Evolutionary conservation across 1,139 yeast genomes (phyloP).

Genomic region (Petasospora fabianii): DNA sequence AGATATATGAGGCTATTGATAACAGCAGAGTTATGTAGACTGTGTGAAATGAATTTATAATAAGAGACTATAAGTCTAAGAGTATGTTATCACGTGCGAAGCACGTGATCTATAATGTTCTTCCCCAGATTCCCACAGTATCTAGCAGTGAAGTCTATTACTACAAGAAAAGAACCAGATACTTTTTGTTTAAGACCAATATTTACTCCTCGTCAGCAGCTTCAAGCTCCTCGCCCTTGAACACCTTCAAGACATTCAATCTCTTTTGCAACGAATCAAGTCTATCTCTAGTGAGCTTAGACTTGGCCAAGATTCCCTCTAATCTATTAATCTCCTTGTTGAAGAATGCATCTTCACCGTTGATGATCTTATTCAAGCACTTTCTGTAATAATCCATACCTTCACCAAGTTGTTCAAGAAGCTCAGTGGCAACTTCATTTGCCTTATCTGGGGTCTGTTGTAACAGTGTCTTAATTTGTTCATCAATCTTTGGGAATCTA

Average conservation of each 20-base stretch:
- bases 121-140: no score
- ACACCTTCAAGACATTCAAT: conserved; percentile 43
- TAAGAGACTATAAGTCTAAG: no score
- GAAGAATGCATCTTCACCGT: conserved; percentile 47
- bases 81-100: no score
- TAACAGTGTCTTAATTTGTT: conserved; percentile 30
- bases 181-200: no score
- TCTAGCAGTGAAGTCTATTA: no score
- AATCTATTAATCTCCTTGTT: conserved; percentile 51
- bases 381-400: conserved; percentile 43
- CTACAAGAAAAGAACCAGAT: no score
- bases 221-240: conserved; percentile 21
- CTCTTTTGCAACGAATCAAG: conserved; percentile 47
- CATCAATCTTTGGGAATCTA: conserved; percentile 41
- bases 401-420: conserved; percentile 27
- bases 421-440: conserved; percentile 26
- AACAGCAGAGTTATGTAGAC: no score
- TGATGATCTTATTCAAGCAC: conserved; percentile 45
- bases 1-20: no score
- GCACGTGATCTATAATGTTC: no score
- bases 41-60: no score
- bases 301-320: conserved; percentile 39
- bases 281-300: conserved; percentile 31
- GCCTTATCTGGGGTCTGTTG: conserved; percentile 27
- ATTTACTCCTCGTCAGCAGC: no score